A percentile compares a stretch with the other conserved stretches of the same genome.
These are phyloP conservation scores for Trichoderma gracile DNA, from an alignment of 2,329 filamentous ascomycete genomes.

Conservation along the genomic window DNA sequence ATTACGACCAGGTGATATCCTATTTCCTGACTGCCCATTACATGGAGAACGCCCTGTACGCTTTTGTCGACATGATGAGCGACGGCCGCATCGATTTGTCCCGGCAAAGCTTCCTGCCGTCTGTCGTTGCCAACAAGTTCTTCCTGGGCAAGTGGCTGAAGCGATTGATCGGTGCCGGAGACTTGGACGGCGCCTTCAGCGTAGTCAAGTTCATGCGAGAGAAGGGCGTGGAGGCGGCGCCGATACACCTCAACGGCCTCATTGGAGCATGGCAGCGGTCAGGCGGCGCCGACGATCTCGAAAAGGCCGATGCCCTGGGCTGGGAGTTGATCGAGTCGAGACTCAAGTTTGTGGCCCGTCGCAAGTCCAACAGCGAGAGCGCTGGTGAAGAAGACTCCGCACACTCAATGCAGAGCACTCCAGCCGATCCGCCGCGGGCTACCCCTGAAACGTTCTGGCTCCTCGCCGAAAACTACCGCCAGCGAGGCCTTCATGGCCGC, in stretches of 20 bases:
- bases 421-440: conserved; percentile 51
- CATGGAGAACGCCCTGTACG: conserved; percentile 66
- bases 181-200: conserved; percentile 68
- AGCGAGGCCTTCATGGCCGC: conserved; percentile 58
- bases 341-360: conserved; percentile 60
- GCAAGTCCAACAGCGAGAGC: conserved; percentile 33
- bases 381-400: background rate
- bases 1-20: conserved; percentile 74
- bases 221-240: conserved; percentile 65
- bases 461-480: conserved; percentile 69
- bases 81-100: conserved; percentile 54
- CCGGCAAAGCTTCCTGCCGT: conserved; percentile 48
- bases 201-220: conserved; percentile 76
- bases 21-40: conserved; percentile 68
- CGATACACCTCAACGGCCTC: conserved; percentile 79
- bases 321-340: conserved; percentile 76
- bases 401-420: background rate
- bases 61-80: conserved; percentile 90
- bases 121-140: conserved; percentile 67
- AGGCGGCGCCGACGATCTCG: conserved; percentile 53
- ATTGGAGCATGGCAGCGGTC: conserved; percentile 76
- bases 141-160: conserved; percentile 90
- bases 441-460: conserved; percentile 78
- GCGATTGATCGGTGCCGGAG: conserved; percentile 71
- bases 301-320: conserved; percentile 66